Evolutionary conservation across 768 basidiomycete species (phyloP), one percentile per base, ranked within the genome.

Genomic region (Lentinula boryana): DNA sequence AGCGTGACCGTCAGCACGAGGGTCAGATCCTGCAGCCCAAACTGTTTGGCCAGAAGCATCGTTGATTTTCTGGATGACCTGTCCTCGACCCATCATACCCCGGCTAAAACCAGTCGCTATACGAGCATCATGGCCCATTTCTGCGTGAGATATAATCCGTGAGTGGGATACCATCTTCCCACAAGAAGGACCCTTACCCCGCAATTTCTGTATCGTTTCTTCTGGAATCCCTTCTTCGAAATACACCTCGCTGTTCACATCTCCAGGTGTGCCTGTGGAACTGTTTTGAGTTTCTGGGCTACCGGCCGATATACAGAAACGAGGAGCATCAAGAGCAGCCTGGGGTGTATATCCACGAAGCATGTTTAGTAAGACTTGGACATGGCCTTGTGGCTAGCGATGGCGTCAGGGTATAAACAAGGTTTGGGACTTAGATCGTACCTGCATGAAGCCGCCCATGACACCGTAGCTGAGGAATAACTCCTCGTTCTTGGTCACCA

Each of bases 21-120:
- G 84, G 71, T 99, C 97, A 4, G 90, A 93, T 5, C 95, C 96
- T 23, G 92, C 96, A 1, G 91, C 95, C 97, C 97, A 98, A 4
- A 95, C 89, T n/a, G 81, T 75, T 70, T 74, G 77, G 13, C 92
- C 91, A 32, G 85, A 84, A 51, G 74, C 74, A 69, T 88, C 82
- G 6, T 80, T 75, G 18, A 91, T 71, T 70, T 83, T 88, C 74
- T 96, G 94, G 64, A 98, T 97, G 60, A 98, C 76, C 75, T 98
- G 93, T 5, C 93, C 93, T 2, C 92, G 83, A 23, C 93, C 93
- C 75, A 95, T 78, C 78, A 86, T 78, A 2, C 74, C 76, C 58
- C 91, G 79, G 43, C 69, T 71, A 68, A 85, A 86, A 1, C 90
- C 91, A 5, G 66, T 76, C 3, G 87, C 81, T 0, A 75, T 60